These are phyloP conservation scores for Theileria parva DNA, from an alignment of 169 alveolate genomes.

Conservation along the genomic window DNA sequence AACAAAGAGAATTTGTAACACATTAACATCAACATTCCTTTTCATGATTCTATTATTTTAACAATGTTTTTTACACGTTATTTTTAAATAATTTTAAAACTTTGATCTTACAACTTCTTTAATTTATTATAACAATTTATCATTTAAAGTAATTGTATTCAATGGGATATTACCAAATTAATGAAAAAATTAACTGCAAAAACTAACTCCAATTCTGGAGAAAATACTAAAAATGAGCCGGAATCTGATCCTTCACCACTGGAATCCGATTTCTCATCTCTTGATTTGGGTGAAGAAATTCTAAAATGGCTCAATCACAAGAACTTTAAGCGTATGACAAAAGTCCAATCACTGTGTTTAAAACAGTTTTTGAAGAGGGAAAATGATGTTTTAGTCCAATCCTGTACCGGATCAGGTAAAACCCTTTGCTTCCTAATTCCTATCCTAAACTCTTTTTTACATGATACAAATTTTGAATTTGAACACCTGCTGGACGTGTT, in stretches of 20 bases:
- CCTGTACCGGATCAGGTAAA: constrained; percentile 93
- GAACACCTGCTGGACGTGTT: constrained; percentile 60
- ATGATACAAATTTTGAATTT: background rate
- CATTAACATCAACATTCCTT: background rate
- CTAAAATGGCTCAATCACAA: constrained; percentile 43
- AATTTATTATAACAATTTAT: background rate
- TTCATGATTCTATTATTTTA: background rate
- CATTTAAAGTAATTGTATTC: background rate
- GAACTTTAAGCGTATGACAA: constrained; percentile 35
- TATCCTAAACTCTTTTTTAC: constrained; percentile 48
- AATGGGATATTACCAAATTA: background rate
- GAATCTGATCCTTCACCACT: background rate
- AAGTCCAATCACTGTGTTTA: constrained; percentile 49
- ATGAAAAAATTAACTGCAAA: background rate
- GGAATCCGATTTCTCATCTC: constrained; percentile 6
- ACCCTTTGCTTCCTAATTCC: constrained; percentile 94
- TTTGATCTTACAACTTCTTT: background rate
- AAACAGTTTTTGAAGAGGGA: constrained; percentile 34
- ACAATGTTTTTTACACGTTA: background rate
- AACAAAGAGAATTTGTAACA: background rate
- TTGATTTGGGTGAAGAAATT: constrained; percentile 11
- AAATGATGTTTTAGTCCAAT: constrained; percentile 60
- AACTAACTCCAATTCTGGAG: background rate
- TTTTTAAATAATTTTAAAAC: background rate
- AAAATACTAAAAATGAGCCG: background rate